Conservation (phyloP, 148 eudicot species). For the Hydrangea macrophylla region DNA sequence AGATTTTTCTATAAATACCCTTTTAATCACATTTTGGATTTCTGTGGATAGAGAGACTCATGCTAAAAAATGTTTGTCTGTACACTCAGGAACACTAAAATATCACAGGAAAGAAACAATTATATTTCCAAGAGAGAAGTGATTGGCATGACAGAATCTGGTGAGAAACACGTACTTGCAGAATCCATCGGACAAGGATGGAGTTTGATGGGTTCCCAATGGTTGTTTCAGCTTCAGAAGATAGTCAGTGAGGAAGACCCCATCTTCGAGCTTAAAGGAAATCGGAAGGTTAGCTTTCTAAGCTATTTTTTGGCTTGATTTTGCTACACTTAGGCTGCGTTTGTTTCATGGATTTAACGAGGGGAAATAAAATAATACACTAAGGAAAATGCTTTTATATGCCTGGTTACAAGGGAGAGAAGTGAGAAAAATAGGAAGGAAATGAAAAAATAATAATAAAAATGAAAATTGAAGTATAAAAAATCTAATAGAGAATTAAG, state of each 20-base stretch:
- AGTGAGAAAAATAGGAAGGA: too few species aligned
- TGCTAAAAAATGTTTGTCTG: not conserved
- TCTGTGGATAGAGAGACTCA: not conserved
- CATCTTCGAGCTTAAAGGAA: constrained; percentile 57
- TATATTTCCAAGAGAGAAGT: constrained; percentile 36
- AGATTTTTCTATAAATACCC: not conserved
- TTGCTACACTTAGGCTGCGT: too few species aligned
- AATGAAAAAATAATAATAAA: too few species aligned
- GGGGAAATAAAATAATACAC: too few species aligned
- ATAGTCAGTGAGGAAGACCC: constrained; percentile 26
- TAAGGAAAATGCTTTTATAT: too few species aligned
- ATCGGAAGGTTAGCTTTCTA: constrained; percentile 41
- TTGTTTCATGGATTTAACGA: too few species aligned
- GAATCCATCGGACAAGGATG: constrained; percentile 43
- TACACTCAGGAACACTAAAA: constrained; percentile 37
- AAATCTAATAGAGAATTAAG: too few species aligned
- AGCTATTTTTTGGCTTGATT: not conserved
- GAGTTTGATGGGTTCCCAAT: constrained; percentile 42
- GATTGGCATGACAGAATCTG: constrained; percentile 39
- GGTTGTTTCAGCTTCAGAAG: constrained; percentile 38
- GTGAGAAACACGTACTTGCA: constrained; percentile 47
- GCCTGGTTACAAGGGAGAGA: too few species aligned
- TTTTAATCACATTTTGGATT: not conserved
- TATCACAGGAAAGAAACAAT: constrained; percentile 19
- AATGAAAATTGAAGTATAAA: not conserved